Conservation (phyloP, 768 basidiomycete species). For the Termitomyces sp. region DNA sequence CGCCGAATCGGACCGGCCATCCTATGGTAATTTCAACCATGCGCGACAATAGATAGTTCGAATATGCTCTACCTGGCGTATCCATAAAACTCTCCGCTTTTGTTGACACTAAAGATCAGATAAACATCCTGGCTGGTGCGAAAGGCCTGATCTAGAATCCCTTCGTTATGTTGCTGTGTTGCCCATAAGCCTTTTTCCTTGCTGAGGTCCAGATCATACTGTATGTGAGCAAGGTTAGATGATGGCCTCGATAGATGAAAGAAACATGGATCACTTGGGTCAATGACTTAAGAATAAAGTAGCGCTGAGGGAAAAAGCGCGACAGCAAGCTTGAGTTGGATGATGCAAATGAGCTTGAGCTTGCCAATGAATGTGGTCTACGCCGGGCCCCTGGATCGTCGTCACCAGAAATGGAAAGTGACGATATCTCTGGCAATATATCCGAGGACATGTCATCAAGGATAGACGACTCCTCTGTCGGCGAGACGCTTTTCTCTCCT, state of each 20-base stretch:
- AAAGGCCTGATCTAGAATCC: slow-evolving; percentile 85
- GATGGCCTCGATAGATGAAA: not conserved
- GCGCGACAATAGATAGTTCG: not conserved
- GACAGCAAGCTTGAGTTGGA: slow-evolving; percentile 79
- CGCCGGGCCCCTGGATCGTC: slow-evolving; percentile 24
- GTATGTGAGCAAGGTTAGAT: not conserved
- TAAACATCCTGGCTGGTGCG: slow-evolving; percentile 87
- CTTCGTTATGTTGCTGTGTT: slow-evolving; percentile 91
- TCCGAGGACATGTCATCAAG: slow-evolving; percentile 20
- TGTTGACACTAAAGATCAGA: slow-evolving; percentile 90
- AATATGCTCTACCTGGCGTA: slow-evolving; percentile 64
- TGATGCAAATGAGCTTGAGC: slow-evolving; percentile 68
- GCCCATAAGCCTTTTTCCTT: slow-evolving; percentile 81
- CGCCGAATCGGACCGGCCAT: slow-evolving; percentile 64
- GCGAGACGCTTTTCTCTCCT: slow-evolving; percentile 10
- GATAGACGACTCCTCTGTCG: slow-evolving; percentile 10
- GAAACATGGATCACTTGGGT: slow-evolving; percentile 50
- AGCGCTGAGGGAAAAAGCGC: slow-evolving; percentile 79
- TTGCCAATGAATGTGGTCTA: slow-evolving; percentile 29
- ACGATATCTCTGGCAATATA: slow-evolving; percentile 19
- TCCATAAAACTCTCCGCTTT: slow-evolving; percentile 91
- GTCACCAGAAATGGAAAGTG: slow-evolving; percentile 34
- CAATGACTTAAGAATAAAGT: slow-evolving; percentile 87
- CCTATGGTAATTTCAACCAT: slow-evolving; percentile 26
- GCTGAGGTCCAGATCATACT: slow-evolving; percentile 79